Percentiles rank a stretch among this genome's conserved stretches.
phyloP scores from a whole-genome alignment of 371 early-diverging fungal genomes.

The Rhizopus stolonifer region DNA sequence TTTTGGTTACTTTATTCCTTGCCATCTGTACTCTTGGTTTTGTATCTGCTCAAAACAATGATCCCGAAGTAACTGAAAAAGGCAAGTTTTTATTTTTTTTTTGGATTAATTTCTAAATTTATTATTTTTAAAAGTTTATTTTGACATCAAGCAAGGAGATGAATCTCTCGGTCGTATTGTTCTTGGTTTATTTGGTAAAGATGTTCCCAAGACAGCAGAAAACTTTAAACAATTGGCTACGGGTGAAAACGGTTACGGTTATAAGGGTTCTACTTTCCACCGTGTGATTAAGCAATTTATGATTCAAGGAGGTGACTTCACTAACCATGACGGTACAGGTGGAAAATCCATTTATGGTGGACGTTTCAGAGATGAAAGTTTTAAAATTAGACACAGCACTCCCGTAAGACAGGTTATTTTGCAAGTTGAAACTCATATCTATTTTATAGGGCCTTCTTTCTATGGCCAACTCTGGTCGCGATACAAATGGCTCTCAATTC shows the following conservation, averaged over 20 bases:
- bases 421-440: too few relatives aligned
- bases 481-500: slow-evolving; percentile 99
- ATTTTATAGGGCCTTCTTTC: slow-evolving; percentile 80
- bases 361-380: slow-evolving; percentile 98
- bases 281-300: slow-evolving; percentile 95
- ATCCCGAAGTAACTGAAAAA: slow-evolving; percentile 48
- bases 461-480: slow-evolving; percentile 97
- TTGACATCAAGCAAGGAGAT: slow-evolving; percentile 88
- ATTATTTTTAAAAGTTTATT: slow-evolving; percentile 61
- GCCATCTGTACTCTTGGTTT: slow-evolving; percentile 36
- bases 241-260: slow-evolving; percentile 80
- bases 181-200: slow-evolving; percentile 80
- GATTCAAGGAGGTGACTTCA: slow-evolving; percentile 99
- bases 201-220: slow-evolving; percentile 95
- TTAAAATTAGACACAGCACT: slow-evolving; percentile 89
- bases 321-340: slow-evolving; percentile 95
- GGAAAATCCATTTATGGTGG: slow-evolving; percentile 95
- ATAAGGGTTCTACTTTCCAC: slow-evolving; percentile 91
- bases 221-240: slow-evolving; percentile 92
- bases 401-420: too few relatives aligned
- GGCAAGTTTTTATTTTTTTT: slow-evolving; percentile 17
- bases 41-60: slow-evolving; percentile 40
- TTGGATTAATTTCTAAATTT: neutral
- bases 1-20: slow-evolving; percentile 31
- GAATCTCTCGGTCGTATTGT: slow-evolving; percentile 66